Evolutionary conservation across 2,329 filamentous ascomycete genomes (phyloP), one percentile per base, ranked within the genome.

Genomic region (Cladobotryum mycophilum): DNA sequence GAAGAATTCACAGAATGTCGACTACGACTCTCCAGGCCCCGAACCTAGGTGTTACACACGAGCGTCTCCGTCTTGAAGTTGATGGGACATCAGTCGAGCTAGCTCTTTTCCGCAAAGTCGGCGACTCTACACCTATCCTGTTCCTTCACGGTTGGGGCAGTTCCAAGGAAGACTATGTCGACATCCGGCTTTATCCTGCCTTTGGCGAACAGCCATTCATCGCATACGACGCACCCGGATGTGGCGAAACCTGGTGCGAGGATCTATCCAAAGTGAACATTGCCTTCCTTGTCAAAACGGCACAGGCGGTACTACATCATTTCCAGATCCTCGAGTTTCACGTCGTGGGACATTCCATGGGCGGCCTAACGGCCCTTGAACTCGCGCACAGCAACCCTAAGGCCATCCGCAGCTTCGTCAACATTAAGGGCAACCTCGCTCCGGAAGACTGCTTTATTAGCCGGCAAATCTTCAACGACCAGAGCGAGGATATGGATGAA

Each of bases 291-390:
- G 54, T 56, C 6, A 30, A 40, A 9, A 55, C 53, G 1, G 57
- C 58, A 4, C 42, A 56, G 35, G 49, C 47, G 5, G 48, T 63
- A 1, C 48, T 62, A 2, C 12, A 42, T 15, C 51, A 56, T 47
- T 45, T 51, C 45, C 14, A 41, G 1, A 48, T 60, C 18, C 12
- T 13, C 1, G 34, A 47, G n/a, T 57, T 58, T 20, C 60, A 62
- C 51, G 49, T 63, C 17, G 53, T 62, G n/a, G 60, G 61, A 1
- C 61, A 63, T 49, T 63, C 61, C 14, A 62, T 63, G 61, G 59
- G 61, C 25, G 60, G 61, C 6, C 51, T 62, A 5, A 57, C 56
- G 1, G 58, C 47, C 4, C 37, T 61, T 9, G 33, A 55, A 9
- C 56, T 61, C 4, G 61, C 59, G 5, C 48, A 48, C n/a, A 36